These are phyloP conservation scores for Galium porrigens DNA, from an alignment of 305 asterid genomes.

Conservation along the genomic window DNA sequence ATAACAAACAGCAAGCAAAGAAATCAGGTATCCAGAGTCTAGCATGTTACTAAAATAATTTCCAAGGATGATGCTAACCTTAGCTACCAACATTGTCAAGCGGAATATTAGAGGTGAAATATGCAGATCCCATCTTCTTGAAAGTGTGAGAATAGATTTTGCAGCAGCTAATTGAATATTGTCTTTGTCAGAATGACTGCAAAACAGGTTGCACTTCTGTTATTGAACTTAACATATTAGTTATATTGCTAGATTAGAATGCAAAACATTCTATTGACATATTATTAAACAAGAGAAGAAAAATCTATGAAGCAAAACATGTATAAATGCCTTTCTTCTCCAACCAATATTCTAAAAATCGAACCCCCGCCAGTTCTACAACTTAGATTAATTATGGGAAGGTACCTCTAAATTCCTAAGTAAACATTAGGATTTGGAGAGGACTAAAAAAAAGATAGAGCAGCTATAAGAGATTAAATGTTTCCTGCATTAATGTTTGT, in stretches of 20 bases:
- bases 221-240: background rate
- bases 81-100: conserved; percentile 48
- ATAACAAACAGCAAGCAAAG: background rate
- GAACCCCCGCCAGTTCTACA: background rate
- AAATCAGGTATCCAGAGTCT: background rate
- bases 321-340: background rate
- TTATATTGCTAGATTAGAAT: background rate
- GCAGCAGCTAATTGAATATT: conserved; percentile 73
- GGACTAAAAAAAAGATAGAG: background rate
- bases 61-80: conserved; percentile 34
- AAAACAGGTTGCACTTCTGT: conserved; percentile 14
- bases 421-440: background rate
- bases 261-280: background rate
- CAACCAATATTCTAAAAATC: background rate
- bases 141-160: conserved; percentile 65
- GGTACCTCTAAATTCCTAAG: background rate
- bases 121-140: conserved; percentile 90
- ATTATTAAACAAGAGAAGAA: background rate
- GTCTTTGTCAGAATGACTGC: conserved; percentile 52
- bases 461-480: background rate
- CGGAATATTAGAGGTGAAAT: conserved; percentile 59
- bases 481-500: background rate
- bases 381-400: background rate
- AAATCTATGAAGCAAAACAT: background rate
- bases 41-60: background rate